A percentile compares a stretch with the other conserved stretches of the same genome.
Evolutionary conservation across 1,284 basidiomycete species (phyloP).

Genomic region (Papiliotrema terrestris): DNA sequence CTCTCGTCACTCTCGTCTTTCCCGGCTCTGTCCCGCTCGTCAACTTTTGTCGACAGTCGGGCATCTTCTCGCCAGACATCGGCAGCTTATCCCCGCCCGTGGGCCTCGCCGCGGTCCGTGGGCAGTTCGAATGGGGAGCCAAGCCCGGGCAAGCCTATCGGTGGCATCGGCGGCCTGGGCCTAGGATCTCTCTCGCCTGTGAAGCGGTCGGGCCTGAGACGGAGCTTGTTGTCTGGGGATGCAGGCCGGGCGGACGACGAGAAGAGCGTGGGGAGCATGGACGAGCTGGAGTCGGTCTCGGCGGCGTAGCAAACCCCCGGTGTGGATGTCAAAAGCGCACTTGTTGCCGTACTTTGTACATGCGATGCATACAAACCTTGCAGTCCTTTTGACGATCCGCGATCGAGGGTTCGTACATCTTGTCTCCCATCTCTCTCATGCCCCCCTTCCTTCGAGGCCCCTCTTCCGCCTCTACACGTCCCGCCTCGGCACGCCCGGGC

Average conservation of each 20-base stretch:
- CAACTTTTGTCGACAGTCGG: constrained; percentile 10
- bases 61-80: constrained; percentile 7
- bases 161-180: neutral
- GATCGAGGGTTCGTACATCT: too few species aligned
- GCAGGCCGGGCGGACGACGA: neutral
- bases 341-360: neutral
- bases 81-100: constrained; percentile 1
- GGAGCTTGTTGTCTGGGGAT: neutral
- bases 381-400: too few species aligned
- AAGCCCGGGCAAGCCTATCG: neutral
- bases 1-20: constrained; percentile 10
- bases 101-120: neutral
- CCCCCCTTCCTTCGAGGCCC: too few species aligned
- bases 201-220: neutral
- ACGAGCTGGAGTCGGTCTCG: neutral
- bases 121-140: neutral
- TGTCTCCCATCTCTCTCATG: too few species aligned
- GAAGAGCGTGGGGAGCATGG: neutral
- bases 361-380: neutral
- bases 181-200: neutral
- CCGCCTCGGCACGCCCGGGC: constrained; percentile 3
- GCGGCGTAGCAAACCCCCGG: neutral
- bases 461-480: too few species aligned
- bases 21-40: neutral
- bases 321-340: neutral